Conservation (phyloP, 169 alveolate genomes). For the Sarcocystis neurona region DNA sequence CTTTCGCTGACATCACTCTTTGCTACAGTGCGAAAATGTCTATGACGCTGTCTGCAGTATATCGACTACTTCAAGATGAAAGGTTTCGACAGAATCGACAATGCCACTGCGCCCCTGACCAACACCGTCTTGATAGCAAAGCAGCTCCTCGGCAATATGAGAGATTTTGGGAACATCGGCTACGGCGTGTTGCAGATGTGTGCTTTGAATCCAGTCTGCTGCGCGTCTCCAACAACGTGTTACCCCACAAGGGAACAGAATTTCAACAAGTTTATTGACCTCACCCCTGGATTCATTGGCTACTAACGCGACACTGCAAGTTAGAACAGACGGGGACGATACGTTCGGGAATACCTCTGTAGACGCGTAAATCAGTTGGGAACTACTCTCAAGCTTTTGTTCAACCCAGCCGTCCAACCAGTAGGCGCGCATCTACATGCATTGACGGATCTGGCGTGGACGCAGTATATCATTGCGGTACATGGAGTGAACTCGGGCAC, state of each 20-base stretch:
- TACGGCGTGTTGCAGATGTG: conserved; percentile 15
- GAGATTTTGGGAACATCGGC: background rate
- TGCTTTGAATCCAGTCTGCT: conserved; percentile 20
- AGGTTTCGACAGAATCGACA: background rate
- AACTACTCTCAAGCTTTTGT: too few species aligned
- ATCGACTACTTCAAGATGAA: conserved; percentile 11
- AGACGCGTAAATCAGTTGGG: too few species aligned
- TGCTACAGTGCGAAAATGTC: background rate
- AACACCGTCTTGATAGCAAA: background rate
- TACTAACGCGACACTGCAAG: background rate
- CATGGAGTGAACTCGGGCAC: too few species aligned
- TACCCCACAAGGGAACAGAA: background rate
- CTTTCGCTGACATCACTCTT: too few species aligned
- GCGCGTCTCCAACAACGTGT: background rate
- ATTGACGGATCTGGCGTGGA: too few species aligned
- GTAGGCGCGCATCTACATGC: too few species aligned
- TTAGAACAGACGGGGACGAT: too few species aligned
- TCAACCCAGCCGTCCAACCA: too few species aligned
- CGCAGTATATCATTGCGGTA: too few species aligned
- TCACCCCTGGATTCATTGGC: background rate
- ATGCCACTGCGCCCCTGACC: conserved; percentile 2
- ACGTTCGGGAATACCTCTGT: too few species aligned
- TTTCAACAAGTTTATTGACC: background rate
- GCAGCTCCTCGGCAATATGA: background rate
- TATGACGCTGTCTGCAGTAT: background rate